Conservation (phyloP, 371 early-diverging fungal genomes). For the Syncephalastrum sp. region DNA sequence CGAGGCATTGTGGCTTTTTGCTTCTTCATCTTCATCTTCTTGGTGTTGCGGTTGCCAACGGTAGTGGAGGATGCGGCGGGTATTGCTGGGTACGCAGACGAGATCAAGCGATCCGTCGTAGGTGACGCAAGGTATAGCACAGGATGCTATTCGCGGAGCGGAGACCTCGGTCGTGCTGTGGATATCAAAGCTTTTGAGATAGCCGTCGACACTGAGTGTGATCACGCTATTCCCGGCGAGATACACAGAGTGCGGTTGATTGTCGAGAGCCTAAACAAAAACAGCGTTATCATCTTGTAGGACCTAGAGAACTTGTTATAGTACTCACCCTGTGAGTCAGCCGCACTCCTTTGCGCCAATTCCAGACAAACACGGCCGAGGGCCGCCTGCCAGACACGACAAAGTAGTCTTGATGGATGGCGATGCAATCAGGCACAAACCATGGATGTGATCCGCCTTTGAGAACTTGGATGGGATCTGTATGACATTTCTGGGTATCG, state of each 20-base stretch:
- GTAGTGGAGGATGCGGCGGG: constrained; percentile 38
- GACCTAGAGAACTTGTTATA: neutral
- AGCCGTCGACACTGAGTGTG: constrained; percentile 39
- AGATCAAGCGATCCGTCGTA: constrained; percentile 38
- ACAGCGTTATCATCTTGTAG: constrained; percentile 1
- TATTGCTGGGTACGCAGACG: constrained; percentile 36
- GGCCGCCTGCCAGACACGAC: constrained; percentile 45
- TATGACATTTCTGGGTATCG: constrained; percentile 29
- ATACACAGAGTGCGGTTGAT: constrained; percentile 45
- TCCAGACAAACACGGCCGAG: constrained; percentile 50
- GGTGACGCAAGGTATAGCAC: constrained; percentile 40
- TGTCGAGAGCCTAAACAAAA: constrained; percentile 38
- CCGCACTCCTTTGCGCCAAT: constrained; percentile 48
- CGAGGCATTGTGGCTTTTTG: neutral
- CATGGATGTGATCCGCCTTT: constrained; percentile 44
- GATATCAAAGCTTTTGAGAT: constrained; percentile 34
- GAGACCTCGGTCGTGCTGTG: constrained; percentile 18
- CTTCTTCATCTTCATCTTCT: neutral
- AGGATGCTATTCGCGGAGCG: constrained; percentile 22
- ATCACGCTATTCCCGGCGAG: constrained; percentile 36
- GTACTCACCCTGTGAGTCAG: constrained; percentile 34
- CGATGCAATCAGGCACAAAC: constrained; percentile 45
- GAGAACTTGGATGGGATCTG: constrained; percentile 46
- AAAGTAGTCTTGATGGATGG: constrained; percentile 42
- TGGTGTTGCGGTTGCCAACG: constrained; percentile 21